Evolutionary conservation across 1,284 basidiomycete species (phyloP), one percentile per base, ranked within the genome.

Genomic region (Flammula alnicola): DNA sequence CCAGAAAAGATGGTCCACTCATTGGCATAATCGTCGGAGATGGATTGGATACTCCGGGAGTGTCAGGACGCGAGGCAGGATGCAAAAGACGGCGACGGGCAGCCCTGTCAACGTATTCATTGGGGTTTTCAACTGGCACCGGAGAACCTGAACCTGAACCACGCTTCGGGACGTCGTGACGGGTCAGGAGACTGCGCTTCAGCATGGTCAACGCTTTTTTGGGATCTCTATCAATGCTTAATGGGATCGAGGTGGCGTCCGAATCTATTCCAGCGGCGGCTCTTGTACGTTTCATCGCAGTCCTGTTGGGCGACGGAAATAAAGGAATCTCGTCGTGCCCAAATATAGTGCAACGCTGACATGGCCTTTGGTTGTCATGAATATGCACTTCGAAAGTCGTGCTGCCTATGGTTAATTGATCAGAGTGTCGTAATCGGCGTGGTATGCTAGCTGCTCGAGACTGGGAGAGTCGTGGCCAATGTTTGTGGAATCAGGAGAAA

Each of bases 321-420:
- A 90, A 68, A 1, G 84, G 77, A 29, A 90, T 81, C 56, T 86
- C 79, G 53, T 77, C 74, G 31, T 71, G 67, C 29, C 61, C 71
- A 22, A 64, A 66, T 12, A 78, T 71, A 5, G 77, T 75, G 61
- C 88, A 91, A 7, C 76, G 76, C 23, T 68, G 66, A 62, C 88
- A 91, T 3, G 86, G 81, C n/a, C 75, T 63, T 19, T 71, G 69
- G 47, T 78, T 73, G 30, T 70, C 71, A 63, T 91, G 88, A 49
- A 89, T 76, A 61, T 91, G 88, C 23, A 85, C 75, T 25, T 76
- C 56, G 63, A 91, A 88, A 2, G 77, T 79, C 2, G 89, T 90
- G 48, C 78, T 78, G 25, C 88, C 88, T 49, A 91, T 71, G 32
- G 77, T 78, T 43, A 91, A 63, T 33, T 65, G 65, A 64, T 91